Base-by-base conservation (phyloP, 23 red algal species). In the Gracilaria domingensis region DNA sequence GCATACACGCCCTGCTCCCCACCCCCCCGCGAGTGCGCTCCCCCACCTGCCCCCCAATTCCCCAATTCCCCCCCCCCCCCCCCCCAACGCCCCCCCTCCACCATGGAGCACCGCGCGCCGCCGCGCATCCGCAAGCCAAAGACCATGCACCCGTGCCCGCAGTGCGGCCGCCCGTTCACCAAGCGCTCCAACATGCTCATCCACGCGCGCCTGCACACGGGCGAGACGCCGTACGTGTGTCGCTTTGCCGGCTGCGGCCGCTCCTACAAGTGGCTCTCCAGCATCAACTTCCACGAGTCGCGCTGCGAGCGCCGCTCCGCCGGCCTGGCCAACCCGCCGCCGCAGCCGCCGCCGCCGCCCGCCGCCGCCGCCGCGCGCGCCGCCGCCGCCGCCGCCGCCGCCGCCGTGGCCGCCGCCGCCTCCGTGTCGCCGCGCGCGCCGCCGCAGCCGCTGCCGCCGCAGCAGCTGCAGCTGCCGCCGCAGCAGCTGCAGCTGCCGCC, bases 191-290 rank as follows among this genome's bases (percentile, higher is more conserved):
- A 96, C 72, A 75, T 93, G 69, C 38, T 80, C 42, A 85, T 90
- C 51, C 95, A 97, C 85, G 83, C 62, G 60, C 87, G 95, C 30
- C 45, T 93, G 26, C 95, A 97, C 85, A 97, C 95, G 6, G 95
- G 90, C 38, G 95, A 97, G 72, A 83, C 32, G 37, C 95, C 95
- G 28, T 97, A 97, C 60, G 54, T 86, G 2, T 97, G 95, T 50
- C 72, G 48, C 45, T 81, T 66, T 35, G 80, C 82, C 53, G 88
- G 86, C 5, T 97, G 95, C 79, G 90, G 91, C 36, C 67, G 62
- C n/a, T 42, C 83, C 54, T 97, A 84, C 83, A 97, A 95, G 81
- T 95, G 93, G 93, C 61, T 83, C 42, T 86, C 80, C 74, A 87
- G 71, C 49, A 85, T 85, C 38, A 85, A 83, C 71, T 93, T 93